phyloP scores from a whole-genome alignment of 2,329 filamentous ascomycete species.

The Trichoderma harzianum region DNA sequence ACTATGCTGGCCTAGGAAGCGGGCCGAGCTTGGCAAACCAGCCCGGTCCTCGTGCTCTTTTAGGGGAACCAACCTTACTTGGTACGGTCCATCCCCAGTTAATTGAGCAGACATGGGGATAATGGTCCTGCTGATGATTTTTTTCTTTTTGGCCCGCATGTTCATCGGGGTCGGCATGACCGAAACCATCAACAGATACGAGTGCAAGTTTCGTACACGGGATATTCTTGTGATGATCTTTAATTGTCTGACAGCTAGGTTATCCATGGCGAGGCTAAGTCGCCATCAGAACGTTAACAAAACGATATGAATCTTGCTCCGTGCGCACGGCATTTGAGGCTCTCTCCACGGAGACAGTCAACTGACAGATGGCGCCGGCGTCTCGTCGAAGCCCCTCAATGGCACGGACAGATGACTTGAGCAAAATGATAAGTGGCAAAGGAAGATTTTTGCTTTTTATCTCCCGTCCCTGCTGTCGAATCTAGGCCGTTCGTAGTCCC shows the following conservation, averaged over 20 bases:
- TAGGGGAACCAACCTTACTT: conserved; percentile 13
- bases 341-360: neutral
- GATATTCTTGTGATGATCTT: neutral
- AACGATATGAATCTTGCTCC: conserved; percentile 1
- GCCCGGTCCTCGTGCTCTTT: conserved; percentile 9
- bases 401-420: neutral
- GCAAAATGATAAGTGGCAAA: neutral
- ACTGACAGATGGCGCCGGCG: neutral
- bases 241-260: neutral
- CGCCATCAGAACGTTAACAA: neutral
- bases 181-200: conserved; percentile 1
- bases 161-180: conserved; percentile 16
- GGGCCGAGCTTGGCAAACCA: conserved; percentile 16
- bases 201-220: neutral
- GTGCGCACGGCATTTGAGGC: neutral
- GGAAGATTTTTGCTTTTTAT: neutral
- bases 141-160: neutral
- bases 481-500: neutral
- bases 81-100: neutral
- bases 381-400: neutral
- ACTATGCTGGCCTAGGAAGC: conserved; percentile 19
- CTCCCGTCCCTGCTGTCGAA: neutral
- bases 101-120: neutral
- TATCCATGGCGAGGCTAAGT: neutral
- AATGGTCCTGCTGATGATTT: neutral